Evolutionary conservation across 2,329 filamentous ascomycete genomes (phyloP).

Genomic region (Fusarium palustre): DNA sequence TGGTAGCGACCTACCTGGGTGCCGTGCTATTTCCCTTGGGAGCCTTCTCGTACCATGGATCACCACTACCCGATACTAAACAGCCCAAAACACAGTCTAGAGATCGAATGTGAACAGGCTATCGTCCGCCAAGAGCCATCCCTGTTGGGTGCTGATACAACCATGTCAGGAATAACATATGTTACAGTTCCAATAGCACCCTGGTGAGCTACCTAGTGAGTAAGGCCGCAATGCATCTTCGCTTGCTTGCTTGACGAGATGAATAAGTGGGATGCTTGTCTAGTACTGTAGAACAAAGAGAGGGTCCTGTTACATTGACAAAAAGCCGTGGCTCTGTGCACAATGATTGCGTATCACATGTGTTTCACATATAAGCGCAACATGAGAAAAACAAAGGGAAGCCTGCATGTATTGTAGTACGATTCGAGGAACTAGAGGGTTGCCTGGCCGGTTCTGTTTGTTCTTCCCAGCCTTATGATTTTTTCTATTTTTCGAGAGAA

Average conservation of each 20-base stretch:
- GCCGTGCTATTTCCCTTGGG: background rate
- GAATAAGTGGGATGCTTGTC: background rate
- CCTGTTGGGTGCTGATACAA: slow-evolving; percentile 3
- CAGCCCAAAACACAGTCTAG: background rate
- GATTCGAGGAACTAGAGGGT: background rate
- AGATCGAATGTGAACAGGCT: background rate
- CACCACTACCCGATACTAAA: slow-evolving; percentile 9
- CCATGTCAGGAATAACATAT: background rate
- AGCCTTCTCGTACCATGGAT: slow-evolving; percentile 6
- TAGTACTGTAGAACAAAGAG: background rate
- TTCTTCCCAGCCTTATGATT: background rate
- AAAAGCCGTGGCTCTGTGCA: slow-evolving; percentile 1
- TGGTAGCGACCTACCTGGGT: background rate
- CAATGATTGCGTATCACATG: slow-evolving; percentile 19
- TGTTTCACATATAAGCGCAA: slow-evolving; percentile 21
- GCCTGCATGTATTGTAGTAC: slow-evolving; percentile 11
- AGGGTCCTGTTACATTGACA: background rate
- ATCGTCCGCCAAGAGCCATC: slow-evolving; percentile 12
- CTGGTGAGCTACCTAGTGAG: background rate
- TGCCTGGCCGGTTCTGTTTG: background rate
- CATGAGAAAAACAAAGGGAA: slow-evolving; percentile 11
- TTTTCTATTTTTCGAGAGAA: background rate
- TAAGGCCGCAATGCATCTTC: slow-evolving; percentile 35
- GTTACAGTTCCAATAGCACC: slow-evolving; percentile 3
- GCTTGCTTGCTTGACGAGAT: slow-evolving; percentile 1